Evolutionary conservation across 2,329 filamentous ascomycete genomes (phyloP).

Genomic region (Mycosphaerella sp.): DNA sequence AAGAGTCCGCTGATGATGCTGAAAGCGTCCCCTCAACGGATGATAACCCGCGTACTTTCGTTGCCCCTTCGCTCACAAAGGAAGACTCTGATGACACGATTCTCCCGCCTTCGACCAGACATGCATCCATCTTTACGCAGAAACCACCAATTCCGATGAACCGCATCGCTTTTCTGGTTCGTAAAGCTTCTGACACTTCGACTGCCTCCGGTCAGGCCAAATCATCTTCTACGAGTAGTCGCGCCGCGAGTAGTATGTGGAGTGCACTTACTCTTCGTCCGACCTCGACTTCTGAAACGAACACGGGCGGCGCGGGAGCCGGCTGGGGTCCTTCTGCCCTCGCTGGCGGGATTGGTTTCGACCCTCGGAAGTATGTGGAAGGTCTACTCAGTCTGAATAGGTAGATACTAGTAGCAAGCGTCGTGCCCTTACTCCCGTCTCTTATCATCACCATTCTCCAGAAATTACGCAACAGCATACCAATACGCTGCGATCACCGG

Average conservation of each 20-base stretch:
- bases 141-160: conserved; percentile 20
- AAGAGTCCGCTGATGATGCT: neutral
- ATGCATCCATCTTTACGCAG: conserved; percentile 8
- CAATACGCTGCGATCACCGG: neutral
- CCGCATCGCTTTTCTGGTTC: conserved; percentile 41
- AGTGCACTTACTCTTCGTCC: conserved; percentile 22
- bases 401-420: conserved; percentile 20
- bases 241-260: conserved; percentile 31
- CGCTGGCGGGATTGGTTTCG: conserved; percentile 68
- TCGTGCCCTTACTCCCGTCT: neutral
- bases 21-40: neutral
- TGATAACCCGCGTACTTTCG: neutral
- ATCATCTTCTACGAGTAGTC: conserved; percentile 15
- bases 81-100: conserved; percentile 17
- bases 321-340: conserved; percentile 45
- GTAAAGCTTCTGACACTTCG: conserved; percentile 29
- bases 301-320: conserved; percentile 20
- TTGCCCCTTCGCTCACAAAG: conserved; percentile 1
- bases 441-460: neutral
- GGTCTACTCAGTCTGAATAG: conserved; percentile 59
- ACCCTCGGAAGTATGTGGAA: conserved; percentile 70
- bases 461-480: neutral
- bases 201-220: conserved; percentile 5
- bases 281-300: conserved; percentile 19
- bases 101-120: conserved; percentile 8